Conservation (phyloP, 2,329 filamentous ascomycete genomes). For the Sporothrix luriei region DNA sequence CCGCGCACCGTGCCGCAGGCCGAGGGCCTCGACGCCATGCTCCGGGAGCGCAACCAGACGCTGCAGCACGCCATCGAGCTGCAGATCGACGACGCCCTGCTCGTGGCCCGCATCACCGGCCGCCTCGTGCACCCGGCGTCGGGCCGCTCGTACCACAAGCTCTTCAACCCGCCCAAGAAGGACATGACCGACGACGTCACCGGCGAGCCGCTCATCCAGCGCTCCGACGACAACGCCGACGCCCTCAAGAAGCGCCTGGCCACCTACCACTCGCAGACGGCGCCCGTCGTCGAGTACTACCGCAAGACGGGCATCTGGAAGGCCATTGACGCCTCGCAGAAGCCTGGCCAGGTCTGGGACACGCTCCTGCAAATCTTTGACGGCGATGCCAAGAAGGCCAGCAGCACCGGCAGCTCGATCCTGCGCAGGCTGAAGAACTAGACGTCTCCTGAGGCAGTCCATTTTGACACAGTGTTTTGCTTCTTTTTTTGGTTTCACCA, state of each 20-base stretch:
- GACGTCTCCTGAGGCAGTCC: neutral
- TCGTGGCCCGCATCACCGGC: conserved; percentile 94
- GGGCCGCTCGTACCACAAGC: conserved; percentile 94
- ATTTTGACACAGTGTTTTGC: neutral
- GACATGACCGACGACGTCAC: conserved; percentile 95
- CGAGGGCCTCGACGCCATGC: conserved; percentile 92
- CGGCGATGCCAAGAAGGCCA: conserved; percentile 58
- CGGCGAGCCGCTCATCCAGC: conserved; percentile 93
- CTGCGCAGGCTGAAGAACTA: conserved; percentile 47
- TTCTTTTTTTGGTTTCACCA: neutral
- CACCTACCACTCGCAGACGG: conserved; percentile 93
- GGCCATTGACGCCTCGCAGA: conserved; percentile 91
- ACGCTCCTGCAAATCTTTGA: conserved; percentile 83
- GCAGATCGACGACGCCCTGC: conserved; percentile 90
- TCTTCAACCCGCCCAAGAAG: conserved; percentile 97
- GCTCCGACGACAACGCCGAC: conserved; percentile 94
- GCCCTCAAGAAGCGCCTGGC: conserved; percentile 91
- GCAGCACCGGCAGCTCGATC: conserved; percentile 45
- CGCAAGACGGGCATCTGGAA: conserved; percentile 97
- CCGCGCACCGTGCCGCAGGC: conserved; percentile 95
- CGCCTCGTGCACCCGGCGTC: conserved; percentile 94
- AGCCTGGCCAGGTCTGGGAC: conserved; percentile 95
- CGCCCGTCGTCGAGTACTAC: conserved; percentile 94
- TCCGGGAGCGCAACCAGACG: conserved; percentile 72
- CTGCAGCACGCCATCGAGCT: conserved; percentile 96